Percentiles rank a stretch among this genome's conserved stretches.
These are phyloP conservation scores for Rhizodiscina lignyota DNA, from an alignment of 495 filamentous ascomycete genomes.

Conservation along the genomic window DNA sequence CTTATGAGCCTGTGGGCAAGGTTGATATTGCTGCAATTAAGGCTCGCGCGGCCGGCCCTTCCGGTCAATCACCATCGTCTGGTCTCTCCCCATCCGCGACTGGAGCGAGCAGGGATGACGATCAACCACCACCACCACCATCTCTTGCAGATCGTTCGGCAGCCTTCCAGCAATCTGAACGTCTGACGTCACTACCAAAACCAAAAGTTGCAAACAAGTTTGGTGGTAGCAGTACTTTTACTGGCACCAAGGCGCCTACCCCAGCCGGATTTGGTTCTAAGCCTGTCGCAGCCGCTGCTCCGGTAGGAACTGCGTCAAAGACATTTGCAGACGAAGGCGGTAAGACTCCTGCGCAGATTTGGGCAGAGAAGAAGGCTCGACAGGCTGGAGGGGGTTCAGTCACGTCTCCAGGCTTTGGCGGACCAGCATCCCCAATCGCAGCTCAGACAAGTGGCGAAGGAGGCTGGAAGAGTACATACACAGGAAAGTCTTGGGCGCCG, in stretches of 20 bases:
- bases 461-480: slow-evolving; percentile 81
- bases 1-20: slow-evolving; percentile 85
- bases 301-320: slow-evolving; percentile 64
- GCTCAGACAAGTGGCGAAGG: slow-evolving; percentile 51
- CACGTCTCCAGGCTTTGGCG: slow-evolving; percentile 16
- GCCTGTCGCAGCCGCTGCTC: slow-evolving; percentile 31
- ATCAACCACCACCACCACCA: slow-evolving; percentile 29
- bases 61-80: slow-evolving; percentile 20
- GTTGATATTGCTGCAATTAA: slow-evolving; percentile 91
- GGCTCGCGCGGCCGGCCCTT: slow-evolving; percentile 54
- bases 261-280: slow-evolving; percentile 45
- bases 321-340: slow-evolving; percentile 90
- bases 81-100: slow-evolving; percentile 24
- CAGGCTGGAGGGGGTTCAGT: slow-evolving; percentile 40
- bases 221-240: slow-evolving; percentile 46
- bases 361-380: slow-evolving; percentile 89
- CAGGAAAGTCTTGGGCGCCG: slow-evolving; percentile 73
- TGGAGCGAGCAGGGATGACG: slow-evolving; percentile 18
- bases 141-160: slow-evolving; percentile 50
- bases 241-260: slow-evolving; percentile 74
- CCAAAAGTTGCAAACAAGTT: slow-evolving; percentile 88
- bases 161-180: slow-evolving; percentile 52
- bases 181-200: slow-evolving; percentile 77
- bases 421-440: slow-evolving; percentile 35
- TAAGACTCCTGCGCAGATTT: slow-evolving; percentile 91